Percentiles rank a stretch among this genome's conserved stretches.
phyloP scores from a whole-genome alignment of 148 eudicot genomes.

The Beta vulgaris region DNA sequence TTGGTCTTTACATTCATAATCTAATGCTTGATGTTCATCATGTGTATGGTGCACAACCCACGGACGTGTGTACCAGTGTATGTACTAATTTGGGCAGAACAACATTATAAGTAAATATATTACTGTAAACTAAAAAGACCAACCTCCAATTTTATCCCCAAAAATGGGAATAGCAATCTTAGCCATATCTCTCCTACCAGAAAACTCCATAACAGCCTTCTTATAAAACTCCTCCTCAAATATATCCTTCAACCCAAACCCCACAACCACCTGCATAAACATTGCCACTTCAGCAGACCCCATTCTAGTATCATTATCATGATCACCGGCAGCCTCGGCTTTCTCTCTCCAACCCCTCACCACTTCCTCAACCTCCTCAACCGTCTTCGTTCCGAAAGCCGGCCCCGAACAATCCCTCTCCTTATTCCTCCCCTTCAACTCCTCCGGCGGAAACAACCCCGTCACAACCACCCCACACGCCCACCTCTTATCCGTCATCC shows the following conservation, averaged over 20 bases:
- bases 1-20: too few relatives aligned
- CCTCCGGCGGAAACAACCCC: conserved; percentile 39
- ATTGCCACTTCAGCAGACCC: conserved; percentile 49
- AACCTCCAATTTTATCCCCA: conserved; percentile 50
- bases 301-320: conserved; percentile 32
- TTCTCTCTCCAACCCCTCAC: conserved; percentile 44
- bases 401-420: conserved; percentile 10
- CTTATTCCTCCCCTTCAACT: conserved; percentile 19
- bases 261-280: conserved; percentile 54
- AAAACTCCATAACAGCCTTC: conserved; percentile 47
- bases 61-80: too few relatives aligned
- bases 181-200: conserved; percentile 52
- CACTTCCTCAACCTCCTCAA: conserved; percentile 36
- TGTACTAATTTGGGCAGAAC: too few relatives aligned
- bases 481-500: conserved; percentile 46
- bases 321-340: conserved; percentile 23
- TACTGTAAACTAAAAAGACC: background rate
- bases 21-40: too few relatives aligned
- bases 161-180: conserved; percentile 54
- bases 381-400: conserved; percentile 32
- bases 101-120: background rate
- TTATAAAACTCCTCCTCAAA: conserved; percentile 48
- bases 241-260: conserved; percentile 50
- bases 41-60: too few relatives aligned
- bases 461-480: conserved; percentile 37